Base-by-base conservation (phyloP, 192 early-diverging fungal genomes). In the Backusella tarrabulga region DNA sequence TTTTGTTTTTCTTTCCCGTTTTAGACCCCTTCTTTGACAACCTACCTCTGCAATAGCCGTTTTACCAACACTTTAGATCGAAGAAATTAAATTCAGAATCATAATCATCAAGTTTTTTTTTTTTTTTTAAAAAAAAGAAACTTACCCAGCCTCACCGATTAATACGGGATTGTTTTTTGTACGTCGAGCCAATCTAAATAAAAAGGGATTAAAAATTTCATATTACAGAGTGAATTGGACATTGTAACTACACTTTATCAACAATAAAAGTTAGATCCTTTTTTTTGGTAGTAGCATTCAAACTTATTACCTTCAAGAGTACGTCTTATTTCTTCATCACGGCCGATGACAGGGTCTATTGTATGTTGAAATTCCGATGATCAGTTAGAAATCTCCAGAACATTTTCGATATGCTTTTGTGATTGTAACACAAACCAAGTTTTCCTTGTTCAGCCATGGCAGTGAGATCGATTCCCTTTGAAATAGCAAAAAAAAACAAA, bases 141-240 rank as follows among this genome's bases (percentile, higher is more conserved):
- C 71, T 67, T 83, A 77, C 82, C 93, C 94, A n/a, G 94, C 91
- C 54, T 93, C 93, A 71, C 93, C 93, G 15, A 93, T 92, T 42
- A 94, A 78, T 8, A 91, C 87, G 3, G 93, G 93, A 68, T 93
- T 93, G 83, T 93, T 94, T 72, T 94, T 94, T 41, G 92, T 93
- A 83, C 92, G 87, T 32, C 91, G 88, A 15, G 90, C 87, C 54
- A 92, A 79, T 4, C 83, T 85, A 79, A 42, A 50, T 54, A 56
- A 38, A 0, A 63, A 34, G 3, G 0, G 46, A 7, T 50, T 50
- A 50, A 50, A 12, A 29, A n/a, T 26, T 72, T 7, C 12, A 34
- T 34, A 29, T 50, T 38, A 68, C 12, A 11, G 29, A 63, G 0
- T 29, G 7, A 29, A n/a, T 32, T 23, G 32, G 15, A 42, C 50